Percentiles rank a stretch among this genome's conserved stretches.
Conservation (phyloP, 2,329 filamentous ascomycete genomes). For the Epichloe uncinata region DNA sequence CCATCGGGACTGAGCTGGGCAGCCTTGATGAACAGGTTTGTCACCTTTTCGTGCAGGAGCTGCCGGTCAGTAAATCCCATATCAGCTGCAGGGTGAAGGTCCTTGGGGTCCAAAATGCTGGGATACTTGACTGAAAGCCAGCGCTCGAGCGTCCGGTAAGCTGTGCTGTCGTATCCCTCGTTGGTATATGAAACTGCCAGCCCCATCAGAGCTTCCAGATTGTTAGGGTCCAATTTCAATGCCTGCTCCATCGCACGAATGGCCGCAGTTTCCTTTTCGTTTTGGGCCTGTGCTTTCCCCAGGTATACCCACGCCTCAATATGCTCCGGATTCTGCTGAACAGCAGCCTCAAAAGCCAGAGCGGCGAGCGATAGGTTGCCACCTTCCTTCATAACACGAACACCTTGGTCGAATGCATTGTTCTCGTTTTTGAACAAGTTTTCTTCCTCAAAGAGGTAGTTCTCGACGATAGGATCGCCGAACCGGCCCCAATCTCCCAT, state of each 20-base stretch:
- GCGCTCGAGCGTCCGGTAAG: slow-evolving; percentile 88
- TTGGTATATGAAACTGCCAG: slow-evolving; percentile 96
- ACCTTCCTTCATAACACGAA: slow-evolving; percentile 84
- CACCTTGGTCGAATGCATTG: slow-evolving; percentile 85
- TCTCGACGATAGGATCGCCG: slow-evolving; percentile 66
- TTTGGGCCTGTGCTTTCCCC: slow-evolving; percentile 87
- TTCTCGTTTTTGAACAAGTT: slow-evolving; percentile 73
- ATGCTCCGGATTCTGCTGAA: slow-evolving; percentile 77
- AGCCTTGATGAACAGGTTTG: slow-evolving; percentile 78
- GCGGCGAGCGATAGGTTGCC: slow-evolving; percentile 90
- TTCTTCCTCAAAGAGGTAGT: slow-evolving; percentile 90
- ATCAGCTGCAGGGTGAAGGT: slow-evolving; percentile 64
- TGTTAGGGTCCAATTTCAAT: slow-evolving; percentile 73
- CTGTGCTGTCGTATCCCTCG: slow-evolving; percentile 94
- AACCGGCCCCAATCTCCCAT: slow-evolving; percentile 52
- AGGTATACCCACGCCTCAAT: slow-evolving; percentile 89
- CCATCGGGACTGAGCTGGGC: slow-evolving; percentile 85
- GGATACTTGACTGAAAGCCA: slow-evolving; percentile 97
- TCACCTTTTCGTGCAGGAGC: slow-evolving; percentile 79
- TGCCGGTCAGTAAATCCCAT: slow-evolving; percentile 91
- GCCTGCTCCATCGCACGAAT: slow-evolving; percentile 90
- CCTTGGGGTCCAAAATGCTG: slow-evolving; percentile 56
- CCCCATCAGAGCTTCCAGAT: slow-evolving; percentile 84
- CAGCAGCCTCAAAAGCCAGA: slow-evolving; percentile 88
- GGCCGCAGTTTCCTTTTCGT: slow-evolving; percentile 94